phyloP scores from a whole-genome alignment of 2,329 filamentous ascomycete species.

The Aspergillus fumigatus region DNA sequence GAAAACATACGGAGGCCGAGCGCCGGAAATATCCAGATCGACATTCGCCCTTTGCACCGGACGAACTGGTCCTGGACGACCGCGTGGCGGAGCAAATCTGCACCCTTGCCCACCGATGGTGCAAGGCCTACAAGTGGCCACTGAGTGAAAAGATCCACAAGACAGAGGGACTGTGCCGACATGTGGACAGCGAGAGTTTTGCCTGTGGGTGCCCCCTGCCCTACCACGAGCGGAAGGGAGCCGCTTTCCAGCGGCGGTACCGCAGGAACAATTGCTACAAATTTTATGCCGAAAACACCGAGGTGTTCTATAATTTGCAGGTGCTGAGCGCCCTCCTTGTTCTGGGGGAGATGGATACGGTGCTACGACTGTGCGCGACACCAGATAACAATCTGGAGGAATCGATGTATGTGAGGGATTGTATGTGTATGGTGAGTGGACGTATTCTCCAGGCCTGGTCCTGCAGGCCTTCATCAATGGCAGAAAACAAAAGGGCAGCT shows the following conservation, averaged over 20 bases:
- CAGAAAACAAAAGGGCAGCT: too few relatives aligned
- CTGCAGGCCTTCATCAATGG: too few relatives aligned
- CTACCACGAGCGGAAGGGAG: conserved; percentile 10
- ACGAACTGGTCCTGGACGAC: conserved; percentile 7
- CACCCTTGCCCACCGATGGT: conserved; percentile 7
- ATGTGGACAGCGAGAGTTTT: not conserved
- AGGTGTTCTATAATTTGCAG: conserved; percentile 16
- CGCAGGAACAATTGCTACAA: conserved; percentile 8
- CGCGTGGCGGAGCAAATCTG: conserved; percentile 2
- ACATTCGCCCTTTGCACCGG: not conserved
- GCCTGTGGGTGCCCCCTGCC: conserved; percentile 6
- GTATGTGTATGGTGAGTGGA: not conserved
- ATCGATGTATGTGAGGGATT: not conserved
- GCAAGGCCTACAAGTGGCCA: not conserved
- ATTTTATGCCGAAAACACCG: conserved; percentile 9
- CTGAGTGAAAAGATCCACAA: not conserved
- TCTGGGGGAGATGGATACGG: conserved; percentile 18
- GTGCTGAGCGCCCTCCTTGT: conserved; percentile 22
- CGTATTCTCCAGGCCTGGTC: not conserved
- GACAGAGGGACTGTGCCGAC: not conserved
- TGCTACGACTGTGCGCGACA: conserved; percentile 15
- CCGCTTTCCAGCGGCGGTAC: conserved; percentile 12
- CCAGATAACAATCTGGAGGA: conserved; percentile 2
- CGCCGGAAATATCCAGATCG: conserved; percentile 7
- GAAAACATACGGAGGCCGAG: conserved; percentile 6